A percentile compares a stretch with the other conserved stretches of the same genome.
phyloP scores from a whole-genome alignment of 441 rosid species.

The Oxalis stricta region DNA sequence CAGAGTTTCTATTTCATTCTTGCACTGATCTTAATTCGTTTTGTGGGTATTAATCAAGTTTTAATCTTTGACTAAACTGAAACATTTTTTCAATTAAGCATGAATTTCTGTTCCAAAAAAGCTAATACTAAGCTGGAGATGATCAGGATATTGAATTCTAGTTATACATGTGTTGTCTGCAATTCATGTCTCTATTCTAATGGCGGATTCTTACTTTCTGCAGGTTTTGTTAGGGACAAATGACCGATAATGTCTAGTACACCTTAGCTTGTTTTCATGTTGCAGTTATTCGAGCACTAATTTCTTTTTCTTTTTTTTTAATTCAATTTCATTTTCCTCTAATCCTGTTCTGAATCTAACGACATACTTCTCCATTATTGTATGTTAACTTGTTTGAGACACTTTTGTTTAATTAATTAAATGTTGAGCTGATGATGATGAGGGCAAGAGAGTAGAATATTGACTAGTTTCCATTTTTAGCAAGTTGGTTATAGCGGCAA shows the following conservation, averaged over 20 bases:
- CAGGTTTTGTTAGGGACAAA: slow-evolving; percentile 7
- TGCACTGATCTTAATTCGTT: no score
- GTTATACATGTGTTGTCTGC: slow-evolving; percentile 14
- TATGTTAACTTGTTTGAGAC: slow-evolving; percentile 5
- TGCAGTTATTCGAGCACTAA: slow-evolving; percentile 2
- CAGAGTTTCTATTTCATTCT: no score
- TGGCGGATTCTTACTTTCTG: slow-evolving; percentile 8
- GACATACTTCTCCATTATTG: slow-evolving; percentile 4
- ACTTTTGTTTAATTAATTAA: slow-evolving; percentile 8
- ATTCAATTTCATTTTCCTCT: not conserved
- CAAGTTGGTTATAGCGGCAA: slow-evolving; percentile 15
- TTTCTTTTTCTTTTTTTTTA: not conserved
- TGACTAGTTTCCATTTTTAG: slow-evolving; percentile 16
- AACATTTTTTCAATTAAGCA: not conserved
- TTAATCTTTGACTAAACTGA: not conserved
- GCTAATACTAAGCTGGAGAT: slow-evolving; percentile 7
- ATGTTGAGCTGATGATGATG: slow-evolving; percentile 11
- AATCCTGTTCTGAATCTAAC: not conserved
- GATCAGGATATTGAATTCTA: slow-evolving; percentile 11
- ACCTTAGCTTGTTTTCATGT: slow-evolving; percentile 6
- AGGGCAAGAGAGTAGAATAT: slow-evolving; percentile 2
- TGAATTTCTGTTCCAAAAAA: not conserved
- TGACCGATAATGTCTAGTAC: slow-evolving; percentile 7
- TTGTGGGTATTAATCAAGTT: not conserved
- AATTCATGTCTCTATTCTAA: slow-evolving; percentile 16